Conservation (phyloP, 768 basidiomycete genomes). For the Macrolepiota dolichaula region DNA sequence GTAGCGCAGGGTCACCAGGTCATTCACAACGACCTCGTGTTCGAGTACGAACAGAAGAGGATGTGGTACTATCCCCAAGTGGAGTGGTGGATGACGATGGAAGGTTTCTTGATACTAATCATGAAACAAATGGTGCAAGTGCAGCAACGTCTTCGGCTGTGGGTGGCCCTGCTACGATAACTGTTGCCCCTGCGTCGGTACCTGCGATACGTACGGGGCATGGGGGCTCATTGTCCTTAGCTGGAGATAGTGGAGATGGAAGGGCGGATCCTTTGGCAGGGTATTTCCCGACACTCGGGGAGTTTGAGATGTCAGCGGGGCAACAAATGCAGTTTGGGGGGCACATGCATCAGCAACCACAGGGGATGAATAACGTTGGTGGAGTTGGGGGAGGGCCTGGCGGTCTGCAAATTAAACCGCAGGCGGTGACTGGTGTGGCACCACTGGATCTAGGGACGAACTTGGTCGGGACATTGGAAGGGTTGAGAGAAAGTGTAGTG, state of each 20-base stretch:
- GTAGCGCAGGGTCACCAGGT: background rate
- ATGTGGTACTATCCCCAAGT: background rate
- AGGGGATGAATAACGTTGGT: background rate
- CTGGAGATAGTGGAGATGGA: slow-evolving; percentile 5
- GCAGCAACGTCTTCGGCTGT: background rate
- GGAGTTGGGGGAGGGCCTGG: background rate
- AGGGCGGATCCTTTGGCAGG: slow-evolving; percentile 5
- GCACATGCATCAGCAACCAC: slow-evolving; percentile 6
- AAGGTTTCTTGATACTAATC: background rate
- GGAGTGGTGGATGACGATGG: background rate
- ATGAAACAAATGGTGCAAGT: background rate
- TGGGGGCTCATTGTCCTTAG: background rate
- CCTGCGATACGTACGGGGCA: background rate
- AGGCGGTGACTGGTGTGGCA: slow-evolving; percentile 6
- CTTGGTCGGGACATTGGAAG: slow-evolving; percentile 12
- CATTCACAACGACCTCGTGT: slow-evolving; percentile 3
- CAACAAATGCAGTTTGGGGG: background rate
- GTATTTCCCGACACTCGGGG: slow-evolving; percentile 3
- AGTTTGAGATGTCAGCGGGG: background rate
- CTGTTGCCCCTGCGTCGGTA: background rate
- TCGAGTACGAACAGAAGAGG: background rate
- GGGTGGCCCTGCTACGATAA: background rate
- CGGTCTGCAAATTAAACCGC: slow-evolving; percentile 4
- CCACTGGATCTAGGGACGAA: slow-evolving; percentile 10
- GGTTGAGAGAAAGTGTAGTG: slow-evolving; percentile 13